A percentile compares a stretch with the other conserved stretches of the same genome.
These are phyloP conservation scores for Globisporangium alternatum DNA, from an alignment of 352 stramenopile species.

Conservation along the genomic window DNA sequence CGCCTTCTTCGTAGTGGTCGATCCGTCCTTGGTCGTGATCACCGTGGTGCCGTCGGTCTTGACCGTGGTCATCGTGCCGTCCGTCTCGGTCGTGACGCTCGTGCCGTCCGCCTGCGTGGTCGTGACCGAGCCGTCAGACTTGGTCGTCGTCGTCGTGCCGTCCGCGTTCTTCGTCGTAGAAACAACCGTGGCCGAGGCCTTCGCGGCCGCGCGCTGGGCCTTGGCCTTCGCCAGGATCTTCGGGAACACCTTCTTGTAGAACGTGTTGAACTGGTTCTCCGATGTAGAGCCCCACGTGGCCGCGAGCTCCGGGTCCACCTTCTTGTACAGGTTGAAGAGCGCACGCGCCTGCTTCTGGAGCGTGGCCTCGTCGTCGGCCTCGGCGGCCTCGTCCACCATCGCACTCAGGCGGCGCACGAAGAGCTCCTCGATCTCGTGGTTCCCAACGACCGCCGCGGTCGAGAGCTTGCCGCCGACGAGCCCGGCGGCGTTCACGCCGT, in stretches of 20 bases:
- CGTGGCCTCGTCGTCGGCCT: conserved; percentile 21
- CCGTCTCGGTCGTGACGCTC: conserved; percentile 7
- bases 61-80: conserved; percentile 12
- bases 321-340: conserved; percentile 70
- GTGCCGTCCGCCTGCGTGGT: conserved; percentile 13
- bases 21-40: conserved; percentile 8
- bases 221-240: conserved; percentile 42
- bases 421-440: conserved; percentile 38
- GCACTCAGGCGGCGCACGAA: conserved; percentile 40
- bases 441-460: conserved; percentile 18
- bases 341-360: conserved; percentile 39
- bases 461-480: conserved; percentile 15
- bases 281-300: conserved; percentile 40
- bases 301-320: conserved; percentile 39
- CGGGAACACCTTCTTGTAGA: conserved; percentile 64
- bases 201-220: conserved; percentile 12
- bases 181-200: conserved; percentile 13
- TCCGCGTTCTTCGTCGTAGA: conserved; percentile 21
- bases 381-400: conserved; percentile 16
- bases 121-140: conserved; percentile 17
- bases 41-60: conserved; percentile 12
- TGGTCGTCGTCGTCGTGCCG: conserved; percentile 17
- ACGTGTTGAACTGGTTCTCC: conserved; percentile 47
- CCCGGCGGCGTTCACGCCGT: background rate
- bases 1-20: conserved; percentile 7